These are phyloP conservation scores for Brassica incana DNA, from an alignment of 345 rosid species.

Conservation along the genomic window DNA sequence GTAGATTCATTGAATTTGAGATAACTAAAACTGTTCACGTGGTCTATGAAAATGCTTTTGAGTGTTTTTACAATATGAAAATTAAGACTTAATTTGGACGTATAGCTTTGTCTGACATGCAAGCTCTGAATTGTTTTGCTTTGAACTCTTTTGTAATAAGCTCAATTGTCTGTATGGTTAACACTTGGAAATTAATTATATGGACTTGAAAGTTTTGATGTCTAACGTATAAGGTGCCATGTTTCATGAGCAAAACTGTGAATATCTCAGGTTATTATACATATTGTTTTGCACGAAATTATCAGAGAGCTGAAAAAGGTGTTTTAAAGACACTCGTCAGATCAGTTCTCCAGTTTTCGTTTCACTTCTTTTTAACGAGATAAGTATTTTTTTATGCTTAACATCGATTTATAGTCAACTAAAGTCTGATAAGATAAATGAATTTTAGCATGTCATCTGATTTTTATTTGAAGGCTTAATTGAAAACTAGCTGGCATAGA, in stretches of 20 bases:
- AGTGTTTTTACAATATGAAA: not conserved
- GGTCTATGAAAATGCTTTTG: not conserved
- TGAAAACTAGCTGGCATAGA: not conserved
- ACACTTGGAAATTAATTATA: not conserved
- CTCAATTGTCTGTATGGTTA: not conserved
- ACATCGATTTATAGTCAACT: not conserved
- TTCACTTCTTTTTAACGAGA: not conserved
- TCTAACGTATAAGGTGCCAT: not conserved
- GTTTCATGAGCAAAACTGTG: not conserved
- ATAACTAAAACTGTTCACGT: too few relatives aligned
- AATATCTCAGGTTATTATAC: not conserved
- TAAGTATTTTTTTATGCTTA: not conserved
- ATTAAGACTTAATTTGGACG: not conserved
- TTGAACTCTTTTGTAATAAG: not conserved
- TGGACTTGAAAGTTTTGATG: not conserved
- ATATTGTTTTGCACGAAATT: not conserved
- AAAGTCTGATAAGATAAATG: not conserved
- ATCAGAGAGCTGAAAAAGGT: not conserved
- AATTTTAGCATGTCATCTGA: not conserved
- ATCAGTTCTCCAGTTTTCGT: not conserved
- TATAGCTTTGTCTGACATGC: not conserved
- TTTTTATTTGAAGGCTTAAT: not conserved
- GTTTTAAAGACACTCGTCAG: not conserved
- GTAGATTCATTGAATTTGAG: too few relatives aligned
- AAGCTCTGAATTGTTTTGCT: not conserved